phyloP scores from a whole-genome alignment of 345 rosid genomes.

The Brassica juncea region DNA sequence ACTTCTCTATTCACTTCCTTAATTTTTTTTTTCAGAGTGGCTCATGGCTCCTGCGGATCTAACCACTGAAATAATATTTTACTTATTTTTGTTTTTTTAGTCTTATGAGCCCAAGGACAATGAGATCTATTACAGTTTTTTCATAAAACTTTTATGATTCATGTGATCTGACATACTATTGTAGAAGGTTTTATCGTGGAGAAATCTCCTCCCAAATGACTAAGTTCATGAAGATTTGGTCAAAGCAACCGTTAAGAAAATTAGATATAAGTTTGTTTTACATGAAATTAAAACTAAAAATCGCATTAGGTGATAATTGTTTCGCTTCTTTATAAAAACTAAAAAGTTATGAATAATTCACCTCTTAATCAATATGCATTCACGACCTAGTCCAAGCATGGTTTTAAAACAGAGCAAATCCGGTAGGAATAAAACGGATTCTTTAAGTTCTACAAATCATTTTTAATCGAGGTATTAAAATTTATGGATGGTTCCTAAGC shows the following conservation, averaged over 20 bases:
- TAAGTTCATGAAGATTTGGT: conserved; percentile 4
- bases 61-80: neutral
- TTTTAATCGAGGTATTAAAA: neutral
- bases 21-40: neutral
- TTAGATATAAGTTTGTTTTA: neutral
- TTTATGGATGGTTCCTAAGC: conserved; percentile 8
- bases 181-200: neutral
- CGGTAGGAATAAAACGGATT: conserved; percentile 5
- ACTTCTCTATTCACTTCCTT: neutral
- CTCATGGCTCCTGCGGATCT: conserved; percentile 16
- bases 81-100: neutral
- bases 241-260: conserved; percentile 13
- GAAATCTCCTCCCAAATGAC: neutral
- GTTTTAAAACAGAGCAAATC: conserved; percentile 7
- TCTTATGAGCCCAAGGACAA: neutral
- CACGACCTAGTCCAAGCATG: neutral
- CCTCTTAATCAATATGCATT: neutral
- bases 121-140: conserved; percentile 8
- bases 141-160: neutral
- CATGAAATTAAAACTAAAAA: neutral
- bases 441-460: neutral
- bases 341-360: neutral
- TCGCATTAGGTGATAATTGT: neutral
- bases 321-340: neutral
- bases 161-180: neutral